Base-by-base conservation (phyloP, 352 stramenopile genomes). In the Thraustochytrium striatum region DNA sequence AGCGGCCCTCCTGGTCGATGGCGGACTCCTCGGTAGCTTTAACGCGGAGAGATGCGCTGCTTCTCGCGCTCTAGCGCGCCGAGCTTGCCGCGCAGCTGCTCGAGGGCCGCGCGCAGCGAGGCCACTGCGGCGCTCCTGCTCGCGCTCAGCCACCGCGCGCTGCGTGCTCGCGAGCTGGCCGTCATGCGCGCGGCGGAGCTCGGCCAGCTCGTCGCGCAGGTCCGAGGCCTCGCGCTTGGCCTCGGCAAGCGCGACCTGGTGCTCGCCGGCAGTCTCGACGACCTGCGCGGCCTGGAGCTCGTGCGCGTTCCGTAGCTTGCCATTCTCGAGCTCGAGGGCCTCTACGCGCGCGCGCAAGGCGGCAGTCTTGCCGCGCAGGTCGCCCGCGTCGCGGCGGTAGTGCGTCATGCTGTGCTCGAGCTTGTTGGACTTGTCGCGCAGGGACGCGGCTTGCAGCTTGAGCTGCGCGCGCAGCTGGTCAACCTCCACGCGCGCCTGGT, bases 401-500 rank as follows among this genome's bases (percentile, higher is more conserved):
- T 25, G 47, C 16, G 47, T 21, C 47, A 55, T 55, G 25, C 47
- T 55, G 16, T 55, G 16, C 47, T 55, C 47, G 25, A 55, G 47
- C 25, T 55, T 55, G 16, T 16, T 21, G 47, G 47, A 21, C 47
- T 55, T 55, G 47, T 25, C 47, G 16, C 25, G 16, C 47, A 55
- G 25, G 16, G 47, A 55, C 25, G 8, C 36, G 19, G 52, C 30
- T 38, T 75, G 65, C 65, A 43, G 41, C 39, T 25, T 72, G 44
- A 72, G 39, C 65, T 75, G 19, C 11, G 50, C 32, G 7, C 65
- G 65, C 43, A 75, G 32, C 0, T 7, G 41, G 39, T 75, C 65
- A 5, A 43, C 65, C 50, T 75, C 65, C 3, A 38, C 52, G 8
- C 2, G 44, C n/a, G 39, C 65, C 9, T 38, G 19, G n/a, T 25